Evolutionary conservation across 2,329 filamentous ascomycete genomes (phyloP).

Genomic region (Talaromyces atroroseus): DNA sequence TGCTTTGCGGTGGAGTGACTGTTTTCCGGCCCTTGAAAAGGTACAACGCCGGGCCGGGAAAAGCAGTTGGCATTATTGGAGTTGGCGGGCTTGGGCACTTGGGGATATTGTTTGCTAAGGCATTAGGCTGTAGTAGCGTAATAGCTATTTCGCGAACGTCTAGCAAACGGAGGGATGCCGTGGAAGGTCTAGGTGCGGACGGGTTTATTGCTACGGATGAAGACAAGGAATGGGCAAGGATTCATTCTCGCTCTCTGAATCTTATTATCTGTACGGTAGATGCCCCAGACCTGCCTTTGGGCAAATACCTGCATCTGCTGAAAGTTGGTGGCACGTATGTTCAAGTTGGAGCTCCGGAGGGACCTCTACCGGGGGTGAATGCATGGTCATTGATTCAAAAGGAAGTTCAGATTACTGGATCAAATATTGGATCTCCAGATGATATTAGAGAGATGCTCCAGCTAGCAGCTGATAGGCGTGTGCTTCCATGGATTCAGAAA

Average conservation of each 20-base stretch:
- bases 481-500: conserved; percentile 40
- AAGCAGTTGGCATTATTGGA: conserved; percentile 63
- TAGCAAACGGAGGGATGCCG: conserved; percentile 48
- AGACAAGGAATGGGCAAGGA: conserved; percentile 49
- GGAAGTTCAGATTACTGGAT: conserved; percentile 49
- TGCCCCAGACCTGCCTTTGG: conserved; percentile 57
- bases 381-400: conserved; percentile 57
- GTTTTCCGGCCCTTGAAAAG: conserved; percentile 52
- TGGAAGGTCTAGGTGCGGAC: conserved; percentile 48
- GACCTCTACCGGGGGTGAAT: conserved; percentile 48
- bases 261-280: conserved; percentile 56
- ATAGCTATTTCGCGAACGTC: conserved; percentile 50
- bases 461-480: conserved; percentile 37
- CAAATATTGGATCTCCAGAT: conserved; percentile 37
- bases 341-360: conserved; percentile 63
- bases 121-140: conserved; percentile 61
- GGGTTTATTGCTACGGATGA: conserved; percentile 54
- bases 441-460: conserved; percentile 42
- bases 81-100: conserved; percentile 68
- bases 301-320: conserved; percentile 57
- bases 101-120: conserved; percentile 64
- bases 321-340: conserved; percentile 57
- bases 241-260: conserved; percentile 47
- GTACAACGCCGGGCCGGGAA: conserved; percentile 58
- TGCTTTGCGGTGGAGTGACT: conserved; percentile 37